phyloP scores from a whole-genome alignment of 192 early-diverging fungal genomes.

The Geosiphon pyriformis region DNA sequence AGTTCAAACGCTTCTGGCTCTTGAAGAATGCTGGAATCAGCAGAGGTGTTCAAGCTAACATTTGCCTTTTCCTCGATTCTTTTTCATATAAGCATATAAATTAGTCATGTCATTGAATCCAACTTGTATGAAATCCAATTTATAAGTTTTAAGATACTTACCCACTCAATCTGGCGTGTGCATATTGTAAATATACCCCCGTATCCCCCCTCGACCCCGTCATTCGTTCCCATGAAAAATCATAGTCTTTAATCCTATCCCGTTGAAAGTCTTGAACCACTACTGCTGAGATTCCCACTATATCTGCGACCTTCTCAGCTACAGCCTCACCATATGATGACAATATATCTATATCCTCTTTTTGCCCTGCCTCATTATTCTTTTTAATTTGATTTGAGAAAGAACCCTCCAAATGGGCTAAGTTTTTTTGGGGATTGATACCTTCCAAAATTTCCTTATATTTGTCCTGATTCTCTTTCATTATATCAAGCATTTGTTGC shows the following conservation, averaged over 20 bases:
- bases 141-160: conserved; percentile 30
- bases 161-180: conserved; percentile 89
- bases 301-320: conserved; percentile 68
- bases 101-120: not conserved
- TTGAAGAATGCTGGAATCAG: conserved; percentile 58
- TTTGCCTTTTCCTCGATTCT: conserved; percentile 70
- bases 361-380: conserved; percentile 2
- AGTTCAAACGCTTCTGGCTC: conserved; percentile 67
- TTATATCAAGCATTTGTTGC: conserved; percentile 75
- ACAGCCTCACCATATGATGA: conserved; percentile 24
- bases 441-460: conserved; percentile 51
- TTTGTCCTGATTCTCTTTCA: conserved; percentile 71
- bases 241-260: conserved; percentile 84
- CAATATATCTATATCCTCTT: conserved; percentile 12
- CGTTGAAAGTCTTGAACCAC: conserved; percentile 83
- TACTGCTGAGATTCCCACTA: conserved; percentile 82
- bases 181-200: conserved; percentile 93
- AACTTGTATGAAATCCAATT: conserved; percentile 44
- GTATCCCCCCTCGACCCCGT: conserved; percentile 90
- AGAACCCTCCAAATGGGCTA: not conserved
- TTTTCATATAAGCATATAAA: not conserved
- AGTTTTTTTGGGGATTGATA: conserved; percentile 6
- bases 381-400: not conserved
- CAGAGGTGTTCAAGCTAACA: conserved; percentile 39
- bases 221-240: conserved; percentile 86